A percentile compares a stretch with the other conserved stretches of the same genome.
These are phyloP conservation scores for Umbelopsis sp. DNA, from an alignment of 192 early-diverging fungal genomes.

Conservation along the genomic window DNA sequence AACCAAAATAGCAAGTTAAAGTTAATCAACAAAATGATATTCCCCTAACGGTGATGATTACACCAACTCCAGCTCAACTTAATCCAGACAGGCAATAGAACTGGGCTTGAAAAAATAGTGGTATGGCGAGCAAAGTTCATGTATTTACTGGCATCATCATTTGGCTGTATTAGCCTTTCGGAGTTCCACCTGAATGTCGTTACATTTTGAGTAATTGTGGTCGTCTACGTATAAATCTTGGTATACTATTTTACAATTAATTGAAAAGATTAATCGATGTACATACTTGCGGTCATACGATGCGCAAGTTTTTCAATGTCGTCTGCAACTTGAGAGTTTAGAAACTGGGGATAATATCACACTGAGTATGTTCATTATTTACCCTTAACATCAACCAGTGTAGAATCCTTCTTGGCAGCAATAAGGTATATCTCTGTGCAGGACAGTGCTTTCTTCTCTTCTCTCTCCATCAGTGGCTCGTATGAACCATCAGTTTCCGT, in stretches of 20 bases:
- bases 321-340: neutral
- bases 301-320: slow-evolving; percentile 10
- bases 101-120: no score
- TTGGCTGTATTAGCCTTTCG: no score
- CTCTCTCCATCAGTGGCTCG: neutral
- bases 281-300: slow-evolving; percentile 8
- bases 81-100: no score
- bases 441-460: neutral
- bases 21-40: no score
- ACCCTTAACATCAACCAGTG: slow-evolving; percentile 59
- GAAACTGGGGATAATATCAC: neutral
- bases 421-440: slow-evolving; percentile 56
- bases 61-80: no score
- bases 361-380: neutral
- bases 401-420: slow-evolving; percentile 57
- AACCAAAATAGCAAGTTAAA: no score
- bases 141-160: no score
- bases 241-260: slow-evolving; percentile 5
- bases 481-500: neutral
- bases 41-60: no score
- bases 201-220: neutral
- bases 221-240: neutral
- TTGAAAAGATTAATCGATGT: slow-evolving; percentile 11
- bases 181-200: no score
- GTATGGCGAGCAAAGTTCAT: no score